Conservation (phyloP, 192 early-diverging fungal species). For the Coemansia sp. region DNA sequence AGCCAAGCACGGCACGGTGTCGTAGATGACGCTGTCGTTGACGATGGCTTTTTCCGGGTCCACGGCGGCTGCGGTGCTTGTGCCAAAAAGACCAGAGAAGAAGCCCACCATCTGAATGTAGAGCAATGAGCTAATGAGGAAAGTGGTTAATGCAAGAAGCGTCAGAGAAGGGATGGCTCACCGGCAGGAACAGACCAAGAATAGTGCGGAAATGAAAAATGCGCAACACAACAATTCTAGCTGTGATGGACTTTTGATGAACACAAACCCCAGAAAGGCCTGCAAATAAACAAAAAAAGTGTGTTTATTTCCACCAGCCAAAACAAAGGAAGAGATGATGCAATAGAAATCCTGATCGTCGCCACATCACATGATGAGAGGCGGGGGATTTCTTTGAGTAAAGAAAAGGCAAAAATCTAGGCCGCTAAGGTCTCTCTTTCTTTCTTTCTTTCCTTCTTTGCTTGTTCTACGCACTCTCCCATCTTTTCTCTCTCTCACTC, state of each 20-base stretch:
- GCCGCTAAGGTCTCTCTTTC: not conserved
- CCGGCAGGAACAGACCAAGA: not conserved
- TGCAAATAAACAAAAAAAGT: too few species aligned
- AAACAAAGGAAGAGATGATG: too few species aligned
- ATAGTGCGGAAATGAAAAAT: not conserved
- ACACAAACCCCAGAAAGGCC: too few species aligned
- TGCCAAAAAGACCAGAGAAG: slow-evolving; percentile 27
- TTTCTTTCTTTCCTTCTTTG: not conserved
- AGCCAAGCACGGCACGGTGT: slow-evolving; percentile 25
- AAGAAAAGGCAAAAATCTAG: not conserved
- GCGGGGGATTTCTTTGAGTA: too few species aligned
- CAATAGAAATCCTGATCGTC: too few species aligned
- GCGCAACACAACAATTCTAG: not conserved
- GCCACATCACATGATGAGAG: too few species aligned
- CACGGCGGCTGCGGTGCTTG: slow-evolving; percentile 4
- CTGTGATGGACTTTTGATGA: too few species aligned
- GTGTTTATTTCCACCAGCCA: too few species aligned
- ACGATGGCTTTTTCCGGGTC: not conserved
- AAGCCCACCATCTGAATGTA: slow-evolving; percentile 16
- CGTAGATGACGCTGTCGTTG: slow-evolving; percentile 14
- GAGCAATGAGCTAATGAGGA: not conserved
- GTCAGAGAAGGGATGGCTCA: not conserved
- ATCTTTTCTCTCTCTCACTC: slow-evolving; percentile 1
- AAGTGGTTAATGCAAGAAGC: not conserved
- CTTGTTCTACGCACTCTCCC: not conserved